phyloP scores from a whole-genome alignment of 2,329 filamentous ascomycete species.

The Xylariaceae sp. region DNA sequence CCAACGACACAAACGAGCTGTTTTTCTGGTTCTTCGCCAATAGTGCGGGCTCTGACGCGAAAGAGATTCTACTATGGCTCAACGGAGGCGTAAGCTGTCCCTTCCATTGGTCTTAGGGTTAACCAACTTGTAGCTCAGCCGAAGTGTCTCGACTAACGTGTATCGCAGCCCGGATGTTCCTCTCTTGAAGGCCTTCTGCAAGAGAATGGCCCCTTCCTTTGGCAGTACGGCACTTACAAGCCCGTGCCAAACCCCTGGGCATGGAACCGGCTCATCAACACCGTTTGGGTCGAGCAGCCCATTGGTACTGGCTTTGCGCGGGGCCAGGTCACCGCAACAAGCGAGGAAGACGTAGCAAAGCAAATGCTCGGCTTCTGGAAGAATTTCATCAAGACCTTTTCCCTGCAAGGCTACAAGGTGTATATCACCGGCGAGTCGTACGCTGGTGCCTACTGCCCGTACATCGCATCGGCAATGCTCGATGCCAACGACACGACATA shows the following conservation, averaged over 20 bases:
- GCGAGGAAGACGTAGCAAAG: constrained; percentile 63
- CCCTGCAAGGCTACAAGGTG: constrained; percentile 48
- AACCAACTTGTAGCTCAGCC: neutral
- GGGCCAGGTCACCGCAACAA: constrained; percentile 59
- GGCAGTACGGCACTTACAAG: constrained; percentile 64
- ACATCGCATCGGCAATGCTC: constrained; percentile 53
- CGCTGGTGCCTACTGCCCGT: constrained; percentile 51
- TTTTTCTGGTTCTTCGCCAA: constrained; percentile 58
- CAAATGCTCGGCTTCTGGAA: constrained; percentile 73
- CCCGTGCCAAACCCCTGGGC: constrained; percentile 64
- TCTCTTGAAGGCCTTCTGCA: constrained; percentile 67
- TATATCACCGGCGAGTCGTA: constrained; percentile 54
- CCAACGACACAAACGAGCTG: constrained; percentile 40
- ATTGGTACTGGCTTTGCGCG: constrained; percentile 64
- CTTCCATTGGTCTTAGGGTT: neutral
- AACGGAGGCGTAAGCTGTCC: constrained; percentile 42
- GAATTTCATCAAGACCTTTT: constrained; percentile 53
- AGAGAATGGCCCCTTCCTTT: constrained; percentile 71
- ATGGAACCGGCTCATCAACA: constrained; percentile 74
- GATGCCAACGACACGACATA: constrained; percentile 44
- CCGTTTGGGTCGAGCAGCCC: constrained; percentile 71
- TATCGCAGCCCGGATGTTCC: constrained; percentile 48
- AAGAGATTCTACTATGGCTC: constrained; percentile 52
- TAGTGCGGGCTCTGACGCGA: constrained; percentile 39
- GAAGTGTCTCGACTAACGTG: constrained; percentile 6